Conservation (phyloP, 139 green algal genomes). For the Chlorella sp. region DNA sequence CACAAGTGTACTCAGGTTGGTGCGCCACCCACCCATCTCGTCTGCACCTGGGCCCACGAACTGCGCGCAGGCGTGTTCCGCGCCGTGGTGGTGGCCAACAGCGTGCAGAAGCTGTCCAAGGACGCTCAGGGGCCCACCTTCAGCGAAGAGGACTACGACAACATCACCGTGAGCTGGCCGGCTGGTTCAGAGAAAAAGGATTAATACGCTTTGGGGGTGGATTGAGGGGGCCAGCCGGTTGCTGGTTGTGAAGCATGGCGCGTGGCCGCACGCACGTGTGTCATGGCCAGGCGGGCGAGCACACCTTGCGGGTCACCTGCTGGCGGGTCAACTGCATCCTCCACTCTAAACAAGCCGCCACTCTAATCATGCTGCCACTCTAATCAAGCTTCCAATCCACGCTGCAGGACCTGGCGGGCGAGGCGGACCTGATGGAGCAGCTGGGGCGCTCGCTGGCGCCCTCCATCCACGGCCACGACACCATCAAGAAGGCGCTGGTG, state of each 20-base stretch:
- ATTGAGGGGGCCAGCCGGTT: too few relatives aligned
- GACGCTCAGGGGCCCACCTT: slow-evolving; percentile 44
- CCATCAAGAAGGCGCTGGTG: slow-evolving; percentile 90
- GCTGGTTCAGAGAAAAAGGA: too few relatives aligned
- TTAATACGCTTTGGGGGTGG: too few relatives aligned
- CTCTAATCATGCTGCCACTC: neutral
- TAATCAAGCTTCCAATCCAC: neutral
- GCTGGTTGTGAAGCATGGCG: too few relatives aligned
- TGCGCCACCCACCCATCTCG: neutral
- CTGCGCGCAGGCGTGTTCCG: slow-evolving; percentile 43
- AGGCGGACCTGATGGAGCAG: slow-evolving; percentile 75
- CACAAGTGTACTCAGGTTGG: too few relatives aligned
- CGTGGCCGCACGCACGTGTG: too few relatives aligned
- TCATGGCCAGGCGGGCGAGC: too few relatives aligned
- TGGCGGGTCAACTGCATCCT: too few relatives aligned
- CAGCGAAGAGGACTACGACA: slow-evolving; percentile 52
- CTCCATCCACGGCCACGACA: slow-evolving; percentile 95
- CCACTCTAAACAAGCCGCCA: too few relatives aligned
- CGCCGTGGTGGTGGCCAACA: slow-evolving; percentile 67
- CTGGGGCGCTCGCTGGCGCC: slow-evolving; percentile 90
- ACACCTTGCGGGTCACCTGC: too few relatives aligned
- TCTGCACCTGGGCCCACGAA: neutral
- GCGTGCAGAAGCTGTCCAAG: slow-evolving; percentile 58
- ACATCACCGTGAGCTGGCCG: slow-evolving; percentile 41
- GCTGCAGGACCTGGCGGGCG: slow-evolving; percentile 38